Base-by-base conservation (phyloP, 768 basidiomycete species). In the Candolleomyces eurysporus region DNA sequence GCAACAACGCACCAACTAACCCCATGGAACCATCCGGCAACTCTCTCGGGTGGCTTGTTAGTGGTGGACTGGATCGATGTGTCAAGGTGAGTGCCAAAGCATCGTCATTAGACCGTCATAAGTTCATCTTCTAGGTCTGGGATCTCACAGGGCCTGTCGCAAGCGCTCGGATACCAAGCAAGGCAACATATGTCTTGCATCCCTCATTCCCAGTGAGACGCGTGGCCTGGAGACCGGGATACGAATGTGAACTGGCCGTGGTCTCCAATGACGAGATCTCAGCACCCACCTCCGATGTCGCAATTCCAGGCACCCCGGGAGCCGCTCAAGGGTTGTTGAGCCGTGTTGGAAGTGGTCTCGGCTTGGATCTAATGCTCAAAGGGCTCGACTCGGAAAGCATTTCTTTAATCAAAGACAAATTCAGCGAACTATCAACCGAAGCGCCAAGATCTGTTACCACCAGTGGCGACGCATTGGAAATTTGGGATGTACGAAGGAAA, bases 401-500 rank as follows among this genome's bases (percentile, higher is more conserved):
- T 10, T 59, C 36, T 58, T 61, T 53, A 16, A 66, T 65, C 49
- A 52, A 51, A 45, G 36, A 58, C 31, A 57, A 60, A 60, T 45
- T 36, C 19, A 48, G 1, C 19, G 31, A 57, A 54, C 14, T 21
- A 19, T 5, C 48, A 26, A 21, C 4, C 17, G 36, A 21, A 45
- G 7, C 36, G 10, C n/a, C 26, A 31, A 57, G 46, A 43, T 39
- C 36, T 2, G 19, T 49, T 16, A 45, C 48, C 32, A 52, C 65
- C 3, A 64, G 69, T 30, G 83, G 86, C 3, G 88, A 92, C 67
- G 76, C 85, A 0, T 79, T 92, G 32, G 92, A 94, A 66, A 87
- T 94, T 22, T 95, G 93, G 93, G 92, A 95, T 70, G 90, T 91
- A 1, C 79, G 92, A 58, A 78, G 93, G 51, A 83, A 84, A 0